Conservation (phyloP, 1,284 basidiomycete genomes). For the Cutaneotrichosporon sp. region DNA sequence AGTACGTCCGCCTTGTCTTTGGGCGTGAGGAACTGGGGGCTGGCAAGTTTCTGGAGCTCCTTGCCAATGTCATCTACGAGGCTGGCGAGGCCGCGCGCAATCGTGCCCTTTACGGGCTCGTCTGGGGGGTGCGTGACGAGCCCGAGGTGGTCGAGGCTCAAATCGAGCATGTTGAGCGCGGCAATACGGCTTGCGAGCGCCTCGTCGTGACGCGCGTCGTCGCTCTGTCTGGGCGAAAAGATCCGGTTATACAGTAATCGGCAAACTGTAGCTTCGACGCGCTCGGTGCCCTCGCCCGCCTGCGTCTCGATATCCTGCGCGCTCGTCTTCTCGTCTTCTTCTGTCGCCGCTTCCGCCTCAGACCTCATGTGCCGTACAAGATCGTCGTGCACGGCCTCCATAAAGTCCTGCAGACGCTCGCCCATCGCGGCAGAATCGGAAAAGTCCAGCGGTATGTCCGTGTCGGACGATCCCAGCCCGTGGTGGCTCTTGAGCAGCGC, state of each 20-base stretch:
- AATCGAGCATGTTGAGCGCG: conserved; percentile 81
- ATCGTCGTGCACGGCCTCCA: conserved; percentile 58
- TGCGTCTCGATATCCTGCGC: conserved; percentile 38
- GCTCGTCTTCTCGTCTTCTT: background rate
- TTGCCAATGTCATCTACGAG: conserved; percentile 70
- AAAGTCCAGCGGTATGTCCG: conserved; percentile 27
- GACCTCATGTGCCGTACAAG: conserved; percentile 43
- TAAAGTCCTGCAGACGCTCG: conserved; percentile 67
- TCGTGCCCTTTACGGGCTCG: conserved; percentile 48
- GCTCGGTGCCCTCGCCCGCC: conserved; percentile 55
- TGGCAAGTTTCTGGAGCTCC: conserved; percentile 65
- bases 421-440: conserved; percentile 48
- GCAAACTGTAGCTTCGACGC: conserved; percentile 65
- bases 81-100: conserved; percentile 55
- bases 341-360: background rate
- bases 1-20: conserved; percentile 72
- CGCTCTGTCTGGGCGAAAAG: conserved; percentile 62
- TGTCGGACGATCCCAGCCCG: background rate
- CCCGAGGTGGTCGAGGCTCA: conserved; percentile 79
- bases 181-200: conserved; percentile 80
- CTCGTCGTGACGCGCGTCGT: conserved; percentile 79
- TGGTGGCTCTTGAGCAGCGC: conserved; percentile 29
- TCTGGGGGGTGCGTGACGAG: conserved; percentile 56
- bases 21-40: conserved; percentile 58
- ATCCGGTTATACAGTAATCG: conserved; percentile 66